Base-by-base conservation (phyloP, 495 filamentous ascomycete species). In the Penicillium egyptiacum region DNA sequence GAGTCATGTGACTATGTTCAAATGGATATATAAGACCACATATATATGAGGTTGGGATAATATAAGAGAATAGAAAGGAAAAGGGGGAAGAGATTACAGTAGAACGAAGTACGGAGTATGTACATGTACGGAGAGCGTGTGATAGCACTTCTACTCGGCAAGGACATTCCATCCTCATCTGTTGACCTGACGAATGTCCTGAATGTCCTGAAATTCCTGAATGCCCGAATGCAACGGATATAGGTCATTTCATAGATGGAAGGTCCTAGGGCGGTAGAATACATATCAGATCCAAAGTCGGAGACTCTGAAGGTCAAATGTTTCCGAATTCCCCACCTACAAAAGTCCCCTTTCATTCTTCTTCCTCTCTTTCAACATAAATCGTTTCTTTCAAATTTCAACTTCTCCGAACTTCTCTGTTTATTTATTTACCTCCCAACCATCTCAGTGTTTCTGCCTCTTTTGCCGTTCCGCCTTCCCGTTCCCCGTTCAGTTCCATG, bases 291-390 rank as follows among this genome's bases (percentile, higher is more conserved):
- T 10, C 3, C 30, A 11, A 31, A 31, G 30, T 31, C 30, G 30
- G 30, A 31, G 16, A 16, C 33, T 6, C 33, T 33, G 3, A 35
- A 17, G 16, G 35, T 17, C 50, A 23, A 14, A 42, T 41, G 35
- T 41, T 19, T 39, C 49, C 31, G 49, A 42, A 41, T 43, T 53
- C 50, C 50, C 52, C 52, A 55, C 52, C 41, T 53, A n/a, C 51
- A 54, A 55, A 55, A 46, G 52, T 55, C 42, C 52, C 25, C 16
- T 40, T 35, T 16, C 37, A 31, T 43, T 53, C 39, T 20, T 52
- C 37, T 25, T n/a, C 12, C 52, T 39, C 40, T 42, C 35, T 50
- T 39, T 35, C 10, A 33, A 33, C 3, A 10, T 3, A 12, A 33
- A 4, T 12, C 14, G 30, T 12, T 33, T 12, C 10, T 33, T 14